Evolutionary conservation across 768 basidiomycete genomes (phyloP).

Genomic region (Mycena maculata): DNA sequence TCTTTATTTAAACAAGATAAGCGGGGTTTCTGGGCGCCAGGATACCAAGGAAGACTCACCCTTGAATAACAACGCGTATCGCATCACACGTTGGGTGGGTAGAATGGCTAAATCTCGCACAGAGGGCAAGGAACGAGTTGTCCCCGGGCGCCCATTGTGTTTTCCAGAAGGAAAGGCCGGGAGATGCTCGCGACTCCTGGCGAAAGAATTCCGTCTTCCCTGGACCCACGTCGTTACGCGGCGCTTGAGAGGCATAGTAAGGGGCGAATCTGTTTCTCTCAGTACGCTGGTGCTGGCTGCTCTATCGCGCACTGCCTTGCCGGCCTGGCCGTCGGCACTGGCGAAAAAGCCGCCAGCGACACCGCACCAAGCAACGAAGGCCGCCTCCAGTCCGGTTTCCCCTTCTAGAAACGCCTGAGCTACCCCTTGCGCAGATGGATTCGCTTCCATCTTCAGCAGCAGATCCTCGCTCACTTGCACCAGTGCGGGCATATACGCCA

Average conservation of each 20-base stretch:
- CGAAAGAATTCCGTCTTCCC: conserved; percentile 21
- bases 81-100: conserved; percentile 71
- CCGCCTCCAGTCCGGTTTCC: conserved; percentile 57
- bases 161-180: conserved; percentile 12
- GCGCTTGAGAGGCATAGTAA: conserved; percentile 32
- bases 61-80: conserved; percentile 71
- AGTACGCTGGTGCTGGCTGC: conserved; percentile 21
- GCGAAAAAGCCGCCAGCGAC: conserved; percentile 56
- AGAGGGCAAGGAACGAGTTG: conserved; percentile 29
- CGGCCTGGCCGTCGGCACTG: conserved; percentile 7
- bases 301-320: background rate
- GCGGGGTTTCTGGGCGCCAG: background rate
- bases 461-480: conserved; percentile 54
- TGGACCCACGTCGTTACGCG: conserved; percentile 36
- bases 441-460: conserved; percentile 50
- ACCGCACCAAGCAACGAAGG: conserved; percentile 52
- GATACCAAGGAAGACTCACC: conserved; percentile 51
- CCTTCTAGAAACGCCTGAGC: conserved; percentile 57
- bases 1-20: conserved; percentile 51
- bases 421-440: conserved; percentile 61
- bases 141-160: conserved; percentile 6
- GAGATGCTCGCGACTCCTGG: conserved; percentile 12
- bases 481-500: conserved; percentile 54
- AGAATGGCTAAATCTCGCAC: conserved; percentile 72
- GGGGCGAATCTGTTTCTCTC: conserved; percentile 20